Percentiles rank a stretch among this genome's conserved stretches.
phyloP scores from a whole-genome alignment of 2,329 filamentous ascomycete genomes.

The Colletotrichum sp. region DNA sequence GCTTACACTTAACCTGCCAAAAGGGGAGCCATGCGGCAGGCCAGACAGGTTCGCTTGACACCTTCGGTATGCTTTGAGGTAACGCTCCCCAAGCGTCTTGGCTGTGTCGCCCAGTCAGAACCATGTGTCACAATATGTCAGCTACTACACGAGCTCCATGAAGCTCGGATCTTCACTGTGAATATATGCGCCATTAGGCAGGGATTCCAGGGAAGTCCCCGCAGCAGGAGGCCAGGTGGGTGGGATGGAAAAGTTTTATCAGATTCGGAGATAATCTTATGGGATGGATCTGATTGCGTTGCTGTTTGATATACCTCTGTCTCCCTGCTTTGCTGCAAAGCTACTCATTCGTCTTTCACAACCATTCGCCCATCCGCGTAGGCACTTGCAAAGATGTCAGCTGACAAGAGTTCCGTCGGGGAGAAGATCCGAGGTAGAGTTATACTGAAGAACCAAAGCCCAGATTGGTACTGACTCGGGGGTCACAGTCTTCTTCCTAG shows the following conservation, averaged over 20 bases:
- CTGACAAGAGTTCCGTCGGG: background rate
- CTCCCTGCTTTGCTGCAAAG: background rate
- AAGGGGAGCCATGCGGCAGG: background rate
- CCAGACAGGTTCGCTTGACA: background rate
- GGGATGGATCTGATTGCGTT: background rate
- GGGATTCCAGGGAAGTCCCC: background rate
- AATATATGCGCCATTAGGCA: background rate
- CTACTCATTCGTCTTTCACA: background rate
- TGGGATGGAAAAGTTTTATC: background rate
- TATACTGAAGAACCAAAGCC: background rate
- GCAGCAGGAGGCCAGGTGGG: background rate
- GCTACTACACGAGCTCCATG: background rate
- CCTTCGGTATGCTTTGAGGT: background rate
- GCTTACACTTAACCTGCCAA: background rate
- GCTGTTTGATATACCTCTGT: background rate
- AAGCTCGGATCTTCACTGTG: background rate
- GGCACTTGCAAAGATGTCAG: background rate
- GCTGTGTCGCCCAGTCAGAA: background rate
- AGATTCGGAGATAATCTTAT: conserved; percentile 6
- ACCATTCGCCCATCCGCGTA: background rate
- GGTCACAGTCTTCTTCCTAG: conserved; percentile 19
- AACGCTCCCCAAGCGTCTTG: background rate
- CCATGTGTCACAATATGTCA: background rate
- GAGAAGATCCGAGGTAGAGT: background rate
- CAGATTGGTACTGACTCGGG: background rate